These are phyloP conservation scores for Teunomyces aglyptinius DNA, from an alignment of 805 yeast genomes.

Conservation along the genomic window DNA sequence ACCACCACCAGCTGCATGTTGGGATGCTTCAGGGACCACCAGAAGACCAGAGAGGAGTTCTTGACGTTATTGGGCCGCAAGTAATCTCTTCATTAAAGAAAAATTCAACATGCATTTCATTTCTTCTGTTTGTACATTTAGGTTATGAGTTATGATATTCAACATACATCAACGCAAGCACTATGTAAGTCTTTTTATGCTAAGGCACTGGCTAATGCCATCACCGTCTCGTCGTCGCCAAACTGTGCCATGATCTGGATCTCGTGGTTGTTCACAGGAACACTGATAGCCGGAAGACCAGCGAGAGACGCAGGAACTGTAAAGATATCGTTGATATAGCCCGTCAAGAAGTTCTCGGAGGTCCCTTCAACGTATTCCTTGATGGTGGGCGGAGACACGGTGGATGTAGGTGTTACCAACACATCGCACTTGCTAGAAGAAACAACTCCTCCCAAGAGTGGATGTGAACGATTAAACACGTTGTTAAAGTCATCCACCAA, in stretches of 20 bases:
- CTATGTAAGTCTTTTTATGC: no score
- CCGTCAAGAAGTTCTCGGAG: slow-evolving; percentile 48
- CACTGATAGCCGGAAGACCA: slow-evolving; percentile 80
- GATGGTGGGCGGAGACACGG: slow-evolving; percentile 53
- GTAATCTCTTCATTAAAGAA: slow-evolving; percentile 13
- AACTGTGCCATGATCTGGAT: slow-evolving; percentile 83
- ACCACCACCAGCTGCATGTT: slow-evolving; percentile 97
- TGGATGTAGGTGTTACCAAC: slow-evolving; percentile 71
- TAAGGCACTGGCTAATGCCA: slow-evolving; percentile 33
- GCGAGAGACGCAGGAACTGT: slow-evolving; percentile 91
- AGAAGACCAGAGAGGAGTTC: slow-evolving; percentile 95
- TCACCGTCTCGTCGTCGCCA: slow-evolving; percentile 71
- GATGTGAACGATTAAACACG: slow-evolving; percentile 45
- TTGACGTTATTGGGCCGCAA: slow-evolving; percentile 72
- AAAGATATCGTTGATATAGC: slow-evolving; percentile 77
- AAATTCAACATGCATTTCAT: slow-evolving; percentile 5
- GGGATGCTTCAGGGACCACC: slow-evolving; percentile 91
- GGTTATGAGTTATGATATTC: slow-evolving; percentile 28
- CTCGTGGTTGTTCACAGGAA: slow-evolving; percentile 62
- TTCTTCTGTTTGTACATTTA: slow-evolving; percentile 8
- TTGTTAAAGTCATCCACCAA: slow-evolving; percentile 65
- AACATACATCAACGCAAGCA: slow-evolving; percentile 19
- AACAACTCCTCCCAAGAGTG: slow-evolving; percentile 34
- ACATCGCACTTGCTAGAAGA: slow-evolving; percentile 52
- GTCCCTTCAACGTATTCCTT: slow-evolving; percentile 38